Evolutionary conservation across 345 rosid genomes (phyloP).

Genomic region (Eucalyptus marginata): DNA sequence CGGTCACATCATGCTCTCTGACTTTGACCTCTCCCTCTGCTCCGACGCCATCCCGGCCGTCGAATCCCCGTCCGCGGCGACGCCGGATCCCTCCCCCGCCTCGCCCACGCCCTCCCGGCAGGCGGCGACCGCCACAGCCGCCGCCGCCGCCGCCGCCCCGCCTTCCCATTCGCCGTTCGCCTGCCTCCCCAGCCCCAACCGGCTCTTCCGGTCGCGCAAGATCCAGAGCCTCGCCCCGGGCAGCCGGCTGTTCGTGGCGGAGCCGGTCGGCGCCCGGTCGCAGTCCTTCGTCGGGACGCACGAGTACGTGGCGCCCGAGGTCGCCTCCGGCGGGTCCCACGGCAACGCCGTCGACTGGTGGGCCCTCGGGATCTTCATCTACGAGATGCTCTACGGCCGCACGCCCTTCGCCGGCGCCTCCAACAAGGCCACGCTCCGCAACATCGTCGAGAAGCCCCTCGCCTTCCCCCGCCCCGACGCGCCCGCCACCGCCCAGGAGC

Average conservation of each 20-base stretch:
- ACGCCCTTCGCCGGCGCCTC: conserved; percentile 78
- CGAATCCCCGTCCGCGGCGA: conserved; percentile 39
- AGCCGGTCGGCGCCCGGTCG: conserved; percentile 83
- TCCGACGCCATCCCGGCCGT: conserved; percentile 79
- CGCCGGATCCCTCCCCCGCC: conserved; percentile 13
- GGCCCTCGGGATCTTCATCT: conserved; percentile 75
- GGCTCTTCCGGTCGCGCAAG: conserved; percentile 55
- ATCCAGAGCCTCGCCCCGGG: conserved; percentile 28
- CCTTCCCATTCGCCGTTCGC: conserved; percentile 7
- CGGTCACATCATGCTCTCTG: conserved; percentile 99
- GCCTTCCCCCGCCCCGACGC: conserved; percentile 32
- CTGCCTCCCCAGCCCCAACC: conserved; percentile 16
- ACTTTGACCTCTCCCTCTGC: conserved; percentile 80
- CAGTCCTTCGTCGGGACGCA: conserved; percentile 94
- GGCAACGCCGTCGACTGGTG: conserved; percentile 98
- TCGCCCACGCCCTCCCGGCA: not conserved
- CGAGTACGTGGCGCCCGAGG: conserved; percentile 93
- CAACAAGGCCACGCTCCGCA: conserved; percentile 78
- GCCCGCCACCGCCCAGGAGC: conserved; percentile 34
- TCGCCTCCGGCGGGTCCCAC: conserved; percentile 84
- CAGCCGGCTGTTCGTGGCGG: conserved; percentile 65
- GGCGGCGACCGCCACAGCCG: conserved; percentile 3
- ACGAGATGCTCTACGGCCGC: conserved; percentile 77
- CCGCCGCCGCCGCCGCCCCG: not conserved
- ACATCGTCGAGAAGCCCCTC: conserved; percentile 58